Percentiles rank a stretch among this genome's conserved stretches.
Conservation (phyloP, 1,139 yeast species). For the Blastobotrys malaysiensis region DNA sequence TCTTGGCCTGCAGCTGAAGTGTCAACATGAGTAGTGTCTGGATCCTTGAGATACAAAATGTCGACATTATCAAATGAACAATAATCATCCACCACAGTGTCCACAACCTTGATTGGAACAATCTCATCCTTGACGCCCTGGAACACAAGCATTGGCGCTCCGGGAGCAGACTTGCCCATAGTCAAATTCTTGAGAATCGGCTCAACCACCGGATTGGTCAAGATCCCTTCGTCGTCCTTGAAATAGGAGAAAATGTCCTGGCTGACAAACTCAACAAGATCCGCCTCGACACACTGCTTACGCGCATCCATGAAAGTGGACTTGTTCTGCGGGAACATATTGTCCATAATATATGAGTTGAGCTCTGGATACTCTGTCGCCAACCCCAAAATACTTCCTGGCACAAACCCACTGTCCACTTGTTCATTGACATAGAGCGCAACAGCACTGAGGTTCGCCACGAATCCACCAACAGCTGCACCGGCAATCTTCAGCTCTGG, state of each 20-base stretch:
- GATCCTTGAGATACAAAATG: conserved; percentile 23
- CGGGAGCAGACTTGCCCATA: conserved; percentile 22
- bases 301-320: conserved; percentile 12
- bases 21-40: conserved; percentile 17
- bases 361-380: conserved; percentile 27
- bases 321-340: conserved; percentile 11
- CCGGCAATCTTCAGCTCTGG: conserved; percentile 28
- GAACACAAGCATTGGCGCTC: conserved; percentile 22
- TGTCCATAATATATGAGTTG: conserved; percentile 11
- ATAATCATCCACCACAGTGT: conserved; percentile 19
- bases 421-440: conserved; percentile 19
- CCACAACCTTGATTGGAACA: conserved; percentile 20
- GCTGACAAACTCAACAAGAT: conserved; percentile 7
- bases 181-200: conserved; percentile 15
- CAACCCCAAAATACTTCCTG: conserved; percentile 29
- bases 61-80: conserved; percentile 20
- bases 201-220: conserved; percentile 10
- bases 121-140: conserved; percentile 27
- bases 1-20: neutral
- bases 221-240: conserved; percentile 16
- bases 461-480: conserved; percentile 27
- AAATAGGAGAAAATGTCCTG: conserved; percentile 20
- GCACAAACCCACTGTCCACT: conserved; percentile 26
- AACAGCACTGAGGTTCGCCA: conserved; percentile 22
- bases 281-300: conserved; percentile 14